Base-by-base conservation (phyloP, 1,284 basidiomycete genomes). In the Rhodotorula sp. region DNA sequence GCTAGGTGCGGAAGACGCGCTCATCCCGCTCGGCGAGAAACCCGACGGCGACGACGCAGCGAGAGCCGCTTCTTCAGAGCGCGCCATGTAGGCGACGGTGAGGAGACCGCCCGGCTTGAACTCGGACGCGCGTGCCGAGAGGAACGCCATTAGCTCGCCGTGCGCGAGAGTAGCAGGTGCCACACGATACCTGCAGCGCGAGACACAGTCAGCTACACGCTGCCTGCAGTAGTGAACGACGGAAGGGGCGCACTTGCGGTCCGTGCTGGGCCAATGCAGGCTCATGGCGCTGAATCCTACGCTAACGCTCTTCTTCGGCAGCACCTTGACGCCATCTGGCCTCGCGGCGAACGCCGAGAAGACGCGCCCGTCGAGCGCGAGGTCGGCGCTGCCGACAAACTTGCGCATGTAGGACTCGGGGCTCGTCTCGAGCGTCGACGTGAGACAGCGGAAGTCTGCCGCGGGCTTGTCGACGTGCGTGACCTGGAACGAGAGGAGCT, bases 241-340 rank as follows among this genome's bases (percentile, higher is more conserved):
- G 17, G 14, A 16, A 44, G 3, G 14, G 42, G 54, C 71, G 61
- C 61, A 75, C 67, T 79, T 79, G 27, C 74, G 67, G 13, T 80
- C 79, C 12, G 79, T 81, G 56, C 80, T 79, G 23, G 78, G 77
- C 81, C 81, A 82, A 64, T 83, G 82, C 71, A 83, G 66, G 56
- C 80, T 79, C 82, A 83, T 82, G 52, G 81, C 72, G 53, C 78
- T 80, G 68, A 82, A 78, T 4, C 82, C 82, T 17, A 82, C 71
- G 57, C 79, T 78, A 58, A 82, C 73, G 2, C 79, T 79, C 25
- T 74, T 74, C 19, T 78, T 78, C 1, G 82, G 81, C 41, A 80
- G 74, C 53, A 82, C 79, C 64, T 81, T 78, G 23, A 78, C 79
- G 4, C 79, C 81, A 66, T 81, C 82, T 1, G 81, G 80, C 19